These are phyloP conservation scores for Xylaria palmicola DNA, from an alignment of 495 filamentous ascomycete genomes.

Conservation along the genomic window DNA sequence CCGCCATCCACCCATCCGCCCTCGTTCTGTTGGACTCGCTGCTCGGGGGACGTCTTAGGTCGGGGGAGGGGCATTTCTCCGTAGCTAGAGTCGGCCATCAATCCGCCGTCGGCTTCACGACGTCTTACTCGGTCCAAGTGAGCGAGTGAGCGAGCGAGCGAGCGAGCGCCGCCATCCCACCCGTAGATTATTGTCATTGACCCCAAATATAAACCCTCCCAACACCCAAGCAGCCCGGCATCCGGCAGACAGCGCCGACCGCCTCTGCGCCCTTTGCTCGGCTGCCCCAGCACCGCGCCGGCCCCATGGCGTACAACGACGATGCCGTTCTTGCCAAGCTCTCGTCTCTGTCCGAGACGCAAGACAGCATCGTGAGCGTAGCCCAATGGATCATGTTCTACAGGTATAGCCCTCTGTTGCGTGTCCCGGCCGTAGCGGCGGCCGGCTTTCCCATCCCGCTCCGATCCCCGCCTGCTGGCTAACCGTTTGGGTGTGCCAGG, in stretches of 20 bases:
- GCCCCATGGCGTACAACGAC: constrained; percentile 84
- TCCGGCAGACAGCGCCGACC: neutral
- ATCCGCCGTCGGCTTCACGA: constrained; percentile 10
- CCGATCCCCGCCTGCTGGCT: constrained; percentile 1
- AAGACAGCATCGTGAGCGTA: constrained; percentile 92
- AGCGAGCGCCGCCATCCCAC: constrained; percentile 6
- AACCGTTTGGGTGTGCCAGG: constrained; percentile 46
- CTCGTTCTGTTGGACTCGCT: no score
- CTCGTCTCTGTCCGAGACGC: constrained; percentile 89
- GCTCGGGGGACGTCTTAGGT: constrained; percentile 3
- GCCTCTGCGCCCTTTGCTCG: neutral
- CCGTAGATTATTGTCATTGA: constrained; percentile 18
- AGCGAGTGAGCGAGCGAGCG: no score
- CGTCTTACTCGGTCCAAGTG: neutral
- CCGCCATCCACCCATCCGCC: no score
- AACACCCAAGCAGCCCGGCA: neutral
- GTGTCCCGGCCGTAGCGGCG: neutral
- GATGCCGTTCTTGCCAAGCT: constrained; percentile 93
- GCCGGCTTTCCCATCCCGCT: neutral
- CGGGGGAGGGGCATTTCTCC: constrained; percentile 6
- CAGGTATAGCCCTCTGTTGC: constrained; percentile 57
- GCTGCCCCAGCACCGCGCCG: neutral
- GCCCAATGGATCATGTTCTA: constrained; percentile 99
- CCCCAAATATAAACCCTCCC: constrained; percentile 10
- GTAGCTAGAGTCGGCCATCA: constrained; percentile 20